These are phyloP conservation scores for Scenedesmus sp. DNA, from an alignment of 163 green algal genomes.

Conservation along the genomic window DNA sequence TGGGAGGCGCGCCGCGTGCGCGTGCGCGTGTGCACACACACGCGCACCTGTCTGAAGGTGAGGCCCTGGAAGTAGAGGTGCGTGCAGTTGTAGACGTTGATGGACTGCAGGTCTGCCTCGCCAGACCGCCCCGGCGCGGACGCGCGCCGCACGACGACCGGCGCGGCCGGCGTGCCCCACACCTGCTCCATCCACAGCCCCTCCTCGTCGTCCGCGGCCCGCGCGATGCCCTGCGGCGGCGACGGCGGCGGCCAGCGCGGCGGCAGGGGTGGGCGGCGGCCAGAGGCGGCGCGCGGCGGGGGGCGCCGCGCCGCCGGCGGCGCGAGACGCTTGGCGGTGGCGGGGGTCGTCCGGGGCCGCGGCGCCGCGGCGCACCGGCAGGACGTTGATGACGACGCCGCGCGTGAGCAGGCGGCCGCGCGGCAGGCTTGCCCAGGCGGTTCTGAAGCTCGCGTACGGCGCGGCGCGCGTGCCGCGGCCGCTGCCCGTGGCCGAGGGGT, in stretches of 20 bases:
- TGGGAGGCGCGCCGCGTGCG: too few species aligned
- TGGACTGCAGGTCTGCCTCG: slow-evolving; percentile 3
- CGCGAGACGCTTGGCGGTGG: background rate
- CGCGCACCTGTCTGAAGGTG: background rate
- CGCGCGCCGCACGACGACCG: background rate
- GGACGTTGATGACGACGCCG: background rate
- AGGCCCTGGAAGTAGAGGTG: slow-evolving; percentile 32
- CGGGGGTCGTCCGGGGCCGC: background rate
- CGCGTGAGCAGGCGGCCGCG: background rate
- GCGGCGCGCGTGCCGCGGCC: background rate
- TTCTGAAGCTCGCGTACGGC: background rate
- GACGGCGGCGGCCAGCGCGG: background rate
- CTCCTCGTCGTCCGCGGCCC: background rate
- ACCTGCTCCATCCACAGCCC: slow-evolving; percentile 6
- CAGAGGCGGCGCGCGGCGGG: background rate
- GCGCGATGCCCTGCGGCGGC: background rate
- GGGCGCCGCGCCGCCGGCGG: too few species aligned
- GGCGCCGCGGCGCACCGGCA: background rate
- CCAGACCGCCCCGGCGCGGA: background rate
- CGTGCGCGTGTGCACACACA: background rate
- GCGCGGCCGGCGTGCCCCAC: slow-evolving; percentile 11
- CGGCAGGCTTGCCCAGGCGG: background rate
- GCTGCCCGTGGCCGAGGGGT: too few species aligned
- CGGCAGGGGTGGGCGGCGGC: too few species aligned
- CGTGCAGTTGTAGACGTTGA: slow-evolving; percentile 45